Conservation (phyloP, 495 filamentous ascomycete genomes). For the Podospora conica region DNA sequence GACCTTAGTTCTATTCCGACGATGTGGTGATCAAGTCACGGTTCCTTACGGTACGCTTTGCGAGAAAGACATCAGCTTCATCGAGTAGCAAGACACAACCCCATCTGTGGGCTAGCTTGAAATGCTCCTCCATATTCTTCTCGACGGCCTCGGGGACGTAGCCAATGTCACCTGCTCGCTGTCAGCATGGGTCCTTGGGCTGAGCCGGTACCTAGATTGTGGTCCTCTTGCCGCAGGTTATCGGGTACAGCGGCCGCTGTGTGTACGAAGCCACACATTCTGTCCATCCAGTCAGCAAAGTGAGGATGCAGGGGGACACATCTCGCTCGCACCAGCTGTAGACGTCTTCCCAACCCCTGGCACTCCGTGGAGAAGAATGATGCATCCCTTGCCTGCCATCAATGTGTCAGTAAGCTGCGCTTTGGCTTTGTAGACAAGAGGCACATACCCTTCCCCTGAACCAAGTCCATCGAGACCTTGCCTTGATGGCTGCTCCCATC, state of each 20-base stretch:
- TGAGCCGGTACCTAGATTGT: no score
- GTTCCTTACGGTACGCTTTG: slow-evolving; percentile 31
- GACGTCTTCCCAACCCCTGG: slow-evolving; percentile 42
- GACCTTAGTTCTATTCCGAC: neutral
- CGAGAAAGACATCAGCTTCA: slow-evolving; percentile 54
- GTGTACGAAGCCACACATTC: slow-evolving; percentile 20
- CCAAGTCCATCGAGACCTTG: slow-evolving; percentile 11
- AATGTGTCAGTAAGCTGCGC: neutral
- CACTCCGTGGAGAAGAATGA: slow-evolving; percentile 41
- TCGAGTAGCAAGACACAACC: slow-evolving; percentile 49
- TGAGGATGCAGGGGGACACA: neutral
- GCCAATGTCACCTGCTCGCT: slow-evolving; percentile 8
- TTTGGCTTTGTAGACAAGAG: neutral
- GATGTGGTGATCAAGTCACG: neutral
- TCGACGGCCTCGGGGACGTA: slow-evolving; percentile 33
- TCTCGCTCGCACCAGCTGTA: slow-evolving; percentile 25
- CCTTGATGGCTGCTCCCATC: neutral
- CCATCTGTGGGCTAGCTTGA: slow-evolving; percentile 41
- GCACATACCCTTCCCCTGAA: slow-evolving; percentile 13
- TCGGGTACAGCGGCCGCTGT: slow-evolving; percentile 19
- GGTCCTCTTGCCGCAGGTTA: slow-evolving; percentile 18
- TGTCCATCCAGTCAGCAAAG: neutral
- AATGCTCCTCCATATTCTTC: slow-evolving; percentile 34
- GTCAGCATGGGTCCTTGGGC: neutral
- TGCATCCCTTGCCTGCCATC: slow-evolving; percentile 35